Evolutionary conservation across 176 grass and related monocot genomes (phyloP), one percentile per base, ranked within the genome.

Genomic region (Oryza australiensis): DNA sequence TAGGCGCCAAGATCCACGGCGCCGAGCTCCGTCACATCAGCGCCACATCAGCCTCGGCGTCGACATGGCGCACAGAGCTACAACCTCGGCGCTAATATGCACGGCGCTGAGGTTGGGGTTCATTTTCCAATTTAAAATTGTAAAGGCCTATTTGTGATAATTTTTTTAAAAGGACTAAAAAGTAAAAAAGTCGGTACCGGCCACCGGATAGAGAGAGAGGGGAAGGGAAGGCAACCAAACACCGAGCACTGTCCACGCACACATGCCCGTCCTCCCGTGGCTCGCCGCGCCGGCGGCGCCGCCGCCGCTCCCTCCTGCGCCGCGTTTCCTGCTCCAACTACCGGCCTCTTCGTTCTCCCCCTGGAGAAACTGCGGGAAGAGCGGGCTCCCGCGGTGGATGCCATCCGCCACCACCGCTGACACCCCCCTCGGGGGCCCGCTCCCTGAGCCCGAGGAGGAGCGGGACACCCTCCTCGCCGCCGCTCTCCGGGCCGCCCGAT

Each of bases 381-480:
- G 41, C 41, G 65, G 24, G n/a, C 28, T 7, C 62, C 22, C 62
- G 14, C 62, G 30, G 9, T 32, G 63, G 43, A 14, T 9, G 5
- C 67, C 67, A 27, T 51, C 26, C 9, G 55, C 55, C 32, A 66
- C 40, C 14, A 57, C 59, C 3, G 67, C 29, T 24, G 68, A 49
- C 10, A 59, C 16, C 11, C 37, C 68, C 59, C 57, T 42, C 29
- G 40, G 23, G 5, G 84, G 42, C 13, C 11, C 75, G 42, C 29
- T 64, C 30, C 84, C 59, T 3, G 68, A 55, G n/a, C 68, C 23
- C 16, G 83, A 83, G 68, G 87, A 84, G 11, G 87, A 84, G 11
- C 23, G 65, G 35, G 87, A 92, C 55, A 71, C 67, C 34, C 64
- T 89, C 42, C 87, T 89, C 41, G 75, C 40, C 20, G 13, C 71